Evolutionary conservation across 2,329 filamentous ascomycete genomes (phyloP).

Genomic region (Zymoseptoria ardabiliae): DNA sequence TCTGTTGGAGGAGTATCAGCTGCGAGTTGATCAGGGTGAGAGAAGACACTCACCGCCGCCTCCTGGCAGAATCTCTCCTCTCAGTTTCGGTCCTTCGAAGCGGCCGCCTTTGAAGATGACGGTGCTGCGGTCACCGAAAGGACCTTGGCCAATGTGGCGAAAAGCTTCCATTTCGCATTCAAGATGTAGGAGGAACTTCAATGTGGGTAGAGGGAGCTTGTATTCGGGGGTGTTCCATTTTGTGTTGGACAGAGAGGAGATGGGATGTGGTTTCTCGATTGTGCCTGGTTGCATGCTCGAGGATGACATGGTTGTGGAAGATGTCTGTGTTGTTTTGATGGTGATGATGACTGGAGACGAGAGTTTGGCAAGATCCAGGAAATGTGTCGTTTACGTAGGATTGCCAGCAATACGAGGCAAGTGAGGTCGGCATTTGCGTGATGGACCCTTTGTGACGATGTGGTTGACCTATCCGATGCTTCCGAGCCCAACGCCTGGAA

Average conservation of each 20-base stretch:
- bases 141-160: conserved; percentile 16
- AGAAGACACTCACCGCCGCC: conserved; percentile 13
- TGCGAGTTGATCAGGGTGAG: neutral
- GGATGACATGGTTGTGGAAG: neutral
- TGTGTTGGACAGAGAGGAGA: conserved; percentile 15
- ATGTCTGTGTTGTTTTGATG: neutral
- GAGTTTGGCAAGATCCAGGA: too few relatives aligned
- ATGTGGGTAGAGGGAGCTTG: conserved; percentile 15
- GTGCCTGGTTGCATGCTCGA: conserved; percentile 2
- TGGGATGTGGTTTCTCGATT: conserved; percentile 4
- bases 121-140: conserved; percentile 17
- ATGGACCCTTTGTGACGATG: neutral
- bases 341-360: neutral
- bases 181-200: conserved; percentile 20
- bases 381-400: neutral
- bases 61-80: conserved; percentile 18
- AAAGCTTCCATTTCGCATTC: conserved; percentile 23
- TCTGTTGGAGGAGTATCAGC: conserved; percentile 2
- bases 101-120: conserved; percentile 22
- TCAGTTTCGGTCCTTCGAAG: conserved; percentile 17
- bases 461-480: neutral
- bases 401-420: neutral
- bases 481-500: neutral
- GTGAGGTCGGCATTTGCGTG: neutral
- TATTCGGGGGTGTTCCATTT: conserved; percentile 21